Conservation (phyloP, 352 stramenopile genomes). For the Globisporangium solare region DNA sequence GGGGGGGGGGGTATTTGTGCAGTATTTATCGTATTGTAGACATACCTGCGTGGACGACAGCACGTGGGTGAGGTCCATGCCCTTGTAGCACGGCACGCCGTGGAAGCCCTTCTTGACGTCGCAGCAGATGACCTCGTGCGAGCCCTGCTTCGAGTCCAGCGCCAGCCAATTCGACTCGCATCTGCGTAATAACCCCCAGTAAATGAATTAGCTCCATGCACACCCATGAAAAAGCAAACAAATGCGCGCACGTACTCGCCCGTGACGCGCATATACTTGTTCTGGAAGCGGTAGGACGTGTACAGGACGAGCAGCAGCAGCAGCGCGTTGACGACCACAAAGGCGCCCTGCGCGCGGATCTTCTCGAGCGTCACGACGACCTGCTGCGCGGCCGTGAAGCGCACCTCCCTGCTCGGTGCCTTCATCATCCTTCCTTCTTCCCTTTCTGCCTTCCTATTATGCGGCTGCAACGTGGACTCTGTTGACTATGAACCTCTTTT, state of each 20-base stretch:
- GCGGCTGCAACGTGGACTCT: too few relatives aligned
- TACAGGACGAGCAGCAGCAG: slow-evolving; percentile 55
- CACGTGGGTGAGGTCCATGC: slow-evolving; percentile 54
- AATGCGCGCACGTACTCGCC: slow-evolving; percentile 52
- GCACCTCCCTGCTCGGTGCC: slow-evolving; percentile 11
- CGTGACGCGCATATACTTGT: slow-evolving; percentile 69
- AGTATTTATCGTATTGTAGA: too few relatives aligned
- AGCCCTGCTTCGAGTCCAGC: slow-evolving; percentile 20
- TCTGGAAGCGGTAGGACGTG: slow-evolving; percentile 42
- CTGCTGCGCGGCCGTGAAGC: slow-evolving; percentile 30
- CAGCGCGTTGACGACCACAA: slow-evolving; percentile 43
- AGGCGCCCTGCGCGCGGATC: slow-evolving; percentile 34
- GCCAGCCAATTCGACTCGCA: slow-evolving; percentile 70
- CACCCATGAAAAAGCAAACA: not conserved
- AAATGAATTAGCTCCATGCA: not conserved
- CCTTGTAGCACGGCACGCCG: slow-evolving; percentile 52
- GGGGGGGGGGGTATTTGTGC: too few relatives aligned
- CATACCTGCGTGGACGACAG: slow-evolving; percentile 37
- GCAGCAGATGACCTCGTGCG: slow-evolving; percentile 53
- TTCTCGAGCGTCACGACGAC: slow-evolving; percentile 44
- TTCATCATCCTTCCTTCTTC: not conserved
- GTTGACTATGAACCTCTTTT: not conserved
- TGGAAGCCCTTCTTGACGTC: slow-evolving; percentile 19
- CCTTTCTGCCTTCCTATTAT: not conserved
- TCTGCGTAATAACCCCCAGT: slow-evolving; percentile 18